A percentile compares a stretch with the other conserved stretches of the same genome.
phyloP scores from a whole-genome alignment of 1,284 basidiomycete genomes.

The Phenoliferia sp. region DNA sequence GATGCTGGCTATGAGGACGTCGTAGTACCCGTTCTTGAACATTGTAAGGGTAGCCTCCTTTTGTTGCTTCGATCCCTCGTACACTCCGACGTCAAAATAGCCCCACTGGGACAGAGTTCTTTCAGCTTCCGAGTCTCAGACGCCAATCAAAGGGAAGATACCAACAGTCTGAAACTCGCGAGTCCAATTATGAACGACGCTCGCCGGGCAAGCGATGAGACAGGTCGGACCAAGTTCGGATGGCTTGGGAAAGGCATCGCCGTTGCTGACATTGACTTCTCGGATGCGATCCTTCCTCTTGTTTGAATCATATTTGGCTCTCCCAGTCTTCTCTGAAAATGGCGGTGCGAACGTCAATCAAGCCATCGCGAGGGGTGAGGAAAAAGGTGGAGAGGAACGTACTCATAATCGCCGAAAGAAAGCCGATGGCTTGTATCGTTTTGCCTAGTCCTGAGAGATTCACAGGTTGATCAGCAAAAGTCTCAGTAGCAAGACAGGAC shows the following conservation, averaged over 20 bases:
- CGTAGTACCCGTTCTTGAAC: conserved; percentile 55
- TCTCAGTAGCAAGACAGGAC: conserved; percentile 33
- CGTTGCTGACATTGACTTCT: conserved; percentile 60
- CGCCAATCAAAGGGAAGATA: conserved; percentile 88
- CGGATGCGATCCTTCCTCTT: conserved; percentile 65
- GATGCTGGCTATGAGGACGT: conserved; percentile 57
- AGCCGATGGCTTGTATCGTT: conserved; percentile 96
- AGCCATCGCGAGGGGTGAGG: background rate
- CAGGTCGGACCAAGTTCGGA: conserved; percentile 72
- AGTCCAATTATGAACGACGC: conserved; percentile 96
- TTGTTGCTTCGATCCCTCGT: conserved; percentile 76
- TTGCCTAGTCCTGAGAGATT: conserved; percentile 78
- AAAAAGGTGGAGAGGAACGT: background rate
- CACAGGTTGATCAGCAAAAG: background rate
- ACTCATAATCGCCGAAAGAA: conserved; percentile 78
- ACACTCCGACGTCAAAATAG: conserved; percentile 88
- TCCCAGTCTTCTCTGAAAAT: conserved; percentile 55
- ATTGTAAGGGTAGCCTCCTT: conserved; percentile 91
- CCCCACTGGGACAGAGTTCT: conserved; percentile 74
- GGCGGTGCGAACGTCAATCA: background rate
- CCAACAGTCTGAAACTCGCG: conserved; percentile 88
- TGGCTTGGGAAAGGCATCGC: conserved; percentile 65
- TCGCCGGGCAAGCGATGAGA: conserved; percentile 89
- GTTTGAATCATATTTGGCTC: conserved; percentile 25
- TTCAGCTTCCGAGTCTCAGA: conserved; percentile 91